Conservation (phyloP, 2,329 filamentous ascomycete species). For the Aspergillus sp. region DNA sequence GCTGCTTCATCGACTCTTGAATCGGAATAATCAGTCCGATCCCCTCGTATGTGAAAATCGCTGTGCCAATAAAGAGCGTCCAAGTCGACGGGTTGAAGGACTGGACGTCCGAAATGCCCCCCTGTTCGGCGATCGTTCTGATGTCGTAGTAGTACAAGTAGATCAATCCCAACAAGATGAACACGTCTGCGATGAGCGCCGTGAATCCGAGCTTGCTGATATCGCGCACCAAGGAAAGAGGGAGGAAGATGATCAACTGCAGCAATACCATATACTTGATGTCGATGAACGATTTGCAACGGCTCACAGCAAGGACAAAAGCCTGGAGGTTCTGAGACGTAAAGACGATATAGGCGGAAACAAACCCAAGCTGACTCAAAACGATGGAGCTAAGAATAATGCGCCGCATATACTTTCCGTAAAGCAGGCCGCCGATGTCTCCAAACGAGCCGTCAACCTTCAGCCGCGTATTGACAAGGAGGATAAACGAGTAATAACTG, state of each 20-base stretch:
- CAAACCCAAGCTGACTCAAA: conserved; percentile 89
- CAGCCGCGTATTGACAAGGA: conserved; percentile 78
- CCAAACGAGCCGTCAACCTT: conserved; percentile 91
- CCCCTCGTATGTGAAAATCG: conserved; percentile 97
- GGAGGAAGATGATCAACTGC: conserved; percentile 91
- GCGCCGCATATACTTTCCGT: conserved; percentile 79
- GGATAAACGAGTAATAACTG: conserved; percentile 95
- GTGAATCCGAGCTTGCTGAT: conserved; percentile 97
- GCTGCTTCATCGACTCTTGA: conserved; percentile 91
- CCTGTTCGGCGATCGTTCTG: conserved; percentile 65
- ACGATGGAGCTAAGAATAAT: conserved; percentile 88
- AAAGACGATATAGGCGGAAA: conserved; percentile 92
- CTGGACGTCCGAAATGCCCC: conserved; percentile 71
- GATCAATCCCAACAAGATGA: conserved; percentile 83
- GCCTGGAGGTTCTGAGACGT: conserved; percentile 92
- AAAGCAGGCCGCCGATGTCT: conserved; percentile 87
- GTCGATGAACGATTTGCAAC: conserved; percentile 76
- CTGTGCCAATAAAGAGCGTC: conserved; percentile 97
- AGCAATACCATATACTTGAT: conserved; percentile 86
- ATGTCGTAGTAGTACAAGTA: conserved; percentile 97
- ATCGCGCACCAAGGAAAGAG: conserved; percentile 85
- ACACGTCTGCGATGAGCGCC: conserved; percentile 83
- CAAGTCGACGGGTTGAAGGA: conserved; percentile 85
- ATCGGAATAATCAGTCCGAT: conserved; percentile 97
- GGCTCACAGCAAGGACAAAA: conserved; percentile 81